Base-by-base conservation (phyloP, 2,329 filamentous ascomycete genomes). In the Pyrenophora tritici-repentis region DNA sequence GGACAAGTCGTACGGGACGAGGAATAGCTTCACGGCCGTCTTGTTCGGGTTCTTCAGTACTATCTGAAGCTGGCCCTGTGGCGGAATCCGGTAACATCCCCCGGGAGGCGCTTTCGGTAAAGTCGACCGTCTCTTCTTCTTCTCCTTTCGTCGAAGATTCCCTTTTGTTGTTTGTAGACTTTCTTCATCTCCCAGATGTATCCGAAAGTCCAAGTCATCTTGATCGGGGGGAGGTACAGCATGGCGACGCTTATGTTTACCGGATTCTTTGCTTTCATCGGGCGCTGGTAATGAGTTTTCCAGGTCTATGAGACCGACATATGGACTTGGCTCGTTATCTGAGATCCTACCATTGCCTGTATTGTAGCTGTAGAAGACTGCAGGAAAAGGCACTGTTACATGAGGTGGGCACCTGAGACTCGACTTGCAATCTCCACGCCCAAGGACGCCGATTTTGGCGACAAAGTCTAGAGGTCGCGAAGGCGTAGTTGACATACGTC, bases 21-120 rank as follows among this genome's bases (percentile, higher is more conserved):
- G 81, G 63, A 97, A 97, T 0, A 99, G 79, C 73, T 99, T 97
- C 47, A 97, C 93, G 1, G 94, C 94, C 3, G 94, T 97, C 71
- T 97, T 97, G 76, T 97, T 96, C 13, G 92, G 93, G 65, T 97
- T 99, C 72, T 97, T 97, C 71, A 99, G 90, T 55, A 99, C 88
- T 58, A 99, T 96, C 66, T 99, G 94, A 12, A 99, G 79, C 73
- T 97, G 94, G 0, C 94, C 94, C 72, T 92, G 89, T 67, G 94
- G 87, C 0, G 94, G 94, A 45, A 99, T 96, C 36, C 94, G 87
- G 72, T 97, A 99, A 67, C 89, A 90, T 32, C 94, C 93, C 6
- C 91, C 91, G 0, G 90, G 89, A 0, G 91, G 90, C 13, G 87
- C 84, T 72, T 83, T 86, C 1, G 84, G 83, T 6, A 76, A 78